phyloP scores from a whole-genome alignment of 1,139 yeast genomes.

The Geotrichum histeridarum region DNA sequence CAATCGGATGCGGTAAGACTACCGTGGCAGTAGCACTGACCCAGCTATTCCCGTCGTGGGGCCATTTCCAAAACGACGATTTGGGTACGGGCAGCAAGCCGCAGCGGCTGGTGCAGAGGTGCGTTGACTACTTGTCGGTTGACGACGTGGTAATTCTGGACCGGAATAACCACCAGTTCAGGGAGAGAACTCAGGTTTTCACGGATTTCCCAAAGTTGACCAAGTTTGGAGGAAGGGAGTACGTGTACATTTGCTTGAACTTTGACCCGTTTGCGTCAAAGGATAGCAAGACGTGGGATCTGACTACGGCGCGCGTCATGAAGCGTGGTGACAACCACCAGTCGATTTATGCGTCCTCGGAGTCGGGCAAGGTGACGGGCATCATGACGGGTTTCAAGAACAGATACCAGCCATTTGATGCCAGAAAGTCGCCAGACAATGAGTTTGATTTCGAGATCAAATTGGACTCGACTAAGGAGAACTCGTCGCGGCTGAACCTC shows the following conservation, averaged over 20 bases:
- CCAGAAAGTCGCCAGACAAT: constrained; percentile 53
- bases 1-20: constrained; percentile 94
- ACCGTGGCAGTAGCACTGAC: constrained; percentile 63
- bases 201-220: constrained; percentile 38
- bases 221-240: constrained; percentile 25
- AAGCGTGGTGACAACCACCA: constrained; percentile 87
- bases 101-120: constrained; percentile 46
- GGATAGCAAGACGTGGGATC: constrained; percentile 31
- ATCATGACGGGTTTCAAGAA: constrained; percentile 71
- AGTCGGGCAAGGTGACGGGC: constrained; percentile 48
- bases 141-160: constrained; percentile 64
- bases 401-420: constrained; percentile 59
- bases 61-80: constrained; percentile 82
- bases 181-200: constrained; percentile 67
- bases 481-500: constrained; percentile 54
- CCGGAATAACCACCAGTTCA: constrained; percentile 69
- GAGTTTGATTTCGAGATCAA: constrained; percentile 61
- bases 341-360: constrained; percentile 55
- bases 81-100: constrained; percentile 44
- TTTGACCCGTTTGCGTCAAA: constrained; percentile 44
- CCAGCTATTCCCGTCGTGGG: constrained; percentile 58
- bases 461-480: constrained; percentile 41
- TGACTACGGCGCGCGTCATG: constrained; percentile 58
- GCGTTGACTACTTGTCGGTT: constrained; percentile 39
- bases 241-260: constrained; percentile 56